A percentile compares a stretch with the other conserved stretches of the same genome.
Evolutionary conservation across 805 yeast species (phyloP).

Genomic region (Starmerella etchellsii): DNA sequence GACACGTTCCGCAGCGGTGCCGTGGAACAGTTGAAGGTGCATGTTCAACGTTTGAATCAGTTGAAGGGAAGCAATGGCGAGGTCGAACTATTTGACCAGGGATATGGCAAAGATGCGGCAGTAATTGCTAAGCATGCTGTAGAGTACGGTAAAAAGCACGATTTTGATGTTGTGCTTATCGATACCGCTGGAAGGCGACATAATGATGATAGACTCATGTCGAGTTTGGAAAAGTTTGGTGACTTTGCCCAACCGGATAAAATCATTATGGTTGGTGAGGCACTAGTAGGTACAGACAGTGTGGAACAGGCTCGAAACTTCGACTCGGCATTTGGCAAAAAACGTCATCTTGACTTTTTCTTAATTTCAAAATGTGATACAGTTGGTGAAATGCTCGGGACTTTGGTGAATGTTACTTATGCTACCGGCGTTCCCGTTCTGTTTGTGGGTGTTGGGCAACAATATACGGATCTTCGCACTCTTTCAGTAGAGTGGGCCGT

Average conservation of each 20-base stretch:
- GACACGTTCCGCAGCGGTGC: constrained; percentile 98
- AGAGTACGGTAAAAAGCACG: constrained; percentile 53
- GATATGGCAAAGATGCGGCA: constrained; percentile 97
- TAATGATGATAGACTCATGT: constrained; percentile 87
- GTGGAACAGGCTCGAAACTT: constrained; percentile 90
- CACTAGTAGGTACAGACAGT: constrained; percentile 92
- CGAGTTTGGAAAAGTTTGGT: constrained; percentile 88
- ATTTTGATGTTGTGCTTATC: constrained; percentile 75
- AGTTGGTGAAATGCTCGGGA: constrained; percentile 90
- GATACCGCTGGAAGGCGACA: constrained; percentile 98
- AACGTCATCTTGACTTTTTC: constrained; percentile 72
- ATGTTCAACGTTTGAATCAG: constrained; percentile 68
- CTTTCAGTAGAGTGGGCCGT: constrained; percentile 90
- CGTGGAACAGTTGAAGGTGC: constrained; percentile 92
- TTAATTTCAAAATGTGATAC: constrained; percentile 92
- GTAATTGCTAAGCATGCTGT: constrained; percentile 87
- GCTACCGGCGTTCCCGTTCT: constrained; percentile 91
- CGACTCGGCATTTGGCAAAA: constrained; percentile 82
- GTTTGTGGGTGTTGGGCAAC: constrained; percentile 94
- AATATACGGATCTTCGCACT: constrained; percentile 85
- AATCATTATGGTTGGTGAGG: constrained; percentile 98
- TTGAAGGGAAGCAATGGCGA: constrained; percentile 34
- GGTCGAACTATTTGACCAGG: constrained; percentile 81
- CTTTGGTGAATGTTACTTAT: constrained; percentile 94
- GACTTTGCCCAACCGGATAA: constrained; percentile 91